Percentiles rank a stretch among this genome's conserved stretches.
phyloP scores from a whole-genome alignment of 805 yeast species.

The Monosporozyma aquatica region DNA sequence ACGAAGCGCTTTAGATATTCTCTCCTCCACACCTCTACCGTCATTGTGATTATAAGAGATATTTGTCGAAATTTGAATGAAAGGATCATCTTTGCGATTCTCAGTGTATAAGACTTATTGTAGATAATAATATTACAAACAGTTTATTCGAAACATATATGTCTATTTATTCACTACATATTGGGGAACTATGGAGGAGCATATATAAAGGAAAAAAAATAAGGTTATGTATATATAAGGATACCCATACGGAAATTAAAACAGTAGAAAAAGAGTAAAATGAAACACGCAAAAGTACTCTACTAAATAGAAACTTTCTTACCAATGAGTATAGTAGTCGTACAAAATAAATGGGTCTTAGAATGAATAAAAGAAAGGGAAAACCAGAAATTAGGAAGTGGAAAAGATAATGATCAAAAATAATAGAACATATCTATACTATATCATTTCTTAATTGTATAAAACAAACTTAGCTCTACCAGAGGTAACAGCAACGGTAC shows the following conservation, averaged over 20 bases:
- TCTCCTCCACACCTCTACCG: no score
- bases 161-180: slow-evolving; percentile 1
- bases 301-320: neutral
- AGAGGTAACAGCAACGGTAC: slow-evolving; percentile 81
- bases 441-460: slow-evolving; percentile 31
- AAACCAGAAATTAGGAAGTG: neutral
- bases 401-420: neutral
- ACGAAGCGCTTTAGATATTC: no score
- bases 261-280: neutral
- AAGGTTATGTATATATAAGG: neutral
- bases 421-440: neutral
- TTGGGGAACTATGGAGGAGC: neutral
- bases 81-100: no score
- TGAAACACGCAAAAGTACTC: neutral
- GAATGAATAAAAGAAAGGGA: neutral
- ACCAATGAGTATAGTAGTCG: neutral
- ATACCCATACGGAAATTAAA: neutral
- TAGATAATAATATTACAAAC: slow-evolving; percentile 1
- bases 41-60: no score
- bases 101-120: no score
- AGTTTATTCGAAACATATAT: neutral
- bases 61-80: no score
- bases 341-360: neutral
- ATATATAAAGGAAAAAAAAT: neutral
- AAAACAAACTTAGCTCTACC: slow-evolving; percentile 83